Evolutionary conservation across 768 basidiomycete species (phyloP), one percentile per base, ranked within the genome.

Genomic region (Artomyces pyxidatus): DNA sequence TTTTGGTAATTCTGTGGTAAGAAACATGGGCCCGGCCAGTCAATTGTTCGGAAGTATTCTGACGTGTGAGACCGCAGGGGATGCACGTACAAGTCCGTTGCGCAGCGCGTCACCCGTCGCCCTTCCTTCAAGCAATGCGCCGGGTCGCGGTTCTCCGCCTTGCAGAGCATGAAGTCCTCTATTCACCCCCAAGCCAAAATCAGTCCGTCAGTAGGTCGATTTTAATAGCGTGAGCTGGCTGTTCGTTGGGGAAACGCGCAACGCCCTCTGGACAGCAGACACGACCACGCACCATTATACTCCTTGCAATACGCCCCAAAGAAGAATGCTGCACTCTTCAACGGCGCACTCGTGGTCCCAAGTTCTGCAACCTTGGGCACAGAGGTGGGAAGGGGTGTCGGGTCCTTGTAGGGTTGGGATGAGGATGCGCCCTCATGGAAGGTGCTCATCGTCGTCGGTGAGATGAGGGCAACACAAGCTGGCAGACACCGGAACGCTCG

Each of bases 101-200:
- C 88, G 67, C 96, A 99, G 58, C 96, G 78, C 47, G 96, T 98
- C 49, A 97, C 95, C 58, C 89, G 82, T 57, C 96, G 70, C 10
- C 96, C 96, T 67, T 98, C 96, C 75, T 88, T 88, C 71, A 98
- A 63, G 68, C 96, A 99, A 64, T 94, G 91, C 19, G 68, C 90
- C 9, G 95, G 92, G 61, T 95, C 85, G 51, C 85, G 77, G 61
- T 78, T 85, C 73, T 97, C 94, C 21, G 80, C 73, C 72, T 98
- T 98, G 78, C 96, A 99, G 46, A 97, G 85, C 91, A 98, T 95
- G 61, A 90, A 91, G 71, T 91, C 88, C 77, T 91, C 88, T 89
- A 62, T 43, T 47, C 1, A 50, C 25, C 37, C 23, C 9, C n/a
- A 29, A n/a, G n/a, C n/a, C n/a, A n/a, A n/a, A 17, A 3, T 12